phyloP scores from a whole-genome alignment of 2,329 filamentous ascomycete species.

The Chaetothyriales sp. region DNA sequence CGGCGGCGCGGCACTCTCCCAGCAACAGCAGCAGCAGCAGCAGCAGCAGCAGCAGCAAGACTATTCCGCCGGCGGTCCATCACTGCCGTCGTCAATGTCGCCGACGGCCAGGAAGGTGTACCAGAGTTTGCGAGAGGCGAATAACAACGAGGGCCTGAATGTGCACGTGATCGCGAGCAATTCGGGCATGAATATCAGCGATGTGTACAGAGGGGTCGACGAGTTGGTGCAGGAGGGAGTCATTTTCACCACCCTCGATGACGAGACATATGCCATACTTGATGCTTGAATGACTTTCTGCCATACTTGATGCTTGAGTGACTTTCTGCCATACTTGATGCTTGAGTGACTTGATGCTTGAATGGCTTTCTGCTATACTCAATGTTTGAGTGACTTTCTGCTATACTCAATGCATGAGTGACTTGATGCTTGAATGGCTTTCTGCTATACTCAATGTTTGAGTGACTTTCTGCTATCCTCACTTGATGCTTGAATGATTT shows the following conservation, averaged over 20 bases:
- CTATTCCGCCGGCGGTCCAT: constrained; percentile 18
- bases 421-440: constrained; percentile 39
- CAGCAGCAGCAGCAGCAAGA: constrained; percentile 25
- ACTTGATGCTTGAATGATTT: constrained; percentile 39
- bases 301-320: constrained; percentile 49
- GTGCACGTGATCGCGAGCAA: constrained; percentile 59
- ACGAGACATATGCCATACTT: constrained; percentile 79
- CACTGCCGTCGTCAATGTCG: constrained; percentile 37
- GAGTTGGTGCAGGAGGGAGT: constrained; percentile 61
- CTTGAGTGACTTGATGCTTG: neutral
- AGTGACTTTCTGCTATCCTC: too few relatives aligned
- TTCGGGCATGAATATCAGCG: constrained; percentile 51
- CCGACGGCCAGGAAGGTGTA: constrained; percentile 55
- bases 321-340: constrained; percentile 57
- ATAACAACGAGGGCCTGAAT: constrained; percentile 72
- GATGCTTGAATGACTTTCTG: constrained; percentile 40
- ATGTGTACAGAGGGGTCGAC: constrained; percentile 65
- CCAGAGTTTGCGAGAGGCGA: constrained; percentile 51
- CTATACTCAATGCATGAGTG: too few relatives aligned
- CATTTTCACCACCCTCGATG: constrained; percentile 85
- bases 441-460: constrained; percentile 57
- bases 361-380: constrained; percentile 69
- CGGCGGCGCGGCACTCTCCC: too few relatives aligned
- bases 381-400: constrained; percentile 33
- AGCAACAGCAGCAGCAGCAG: constrained; percentile 13